Evolutionary conservation across 768 basidiomycete genomes (phyloP).

Genomic region (Naganishia onofrii): DNA sequence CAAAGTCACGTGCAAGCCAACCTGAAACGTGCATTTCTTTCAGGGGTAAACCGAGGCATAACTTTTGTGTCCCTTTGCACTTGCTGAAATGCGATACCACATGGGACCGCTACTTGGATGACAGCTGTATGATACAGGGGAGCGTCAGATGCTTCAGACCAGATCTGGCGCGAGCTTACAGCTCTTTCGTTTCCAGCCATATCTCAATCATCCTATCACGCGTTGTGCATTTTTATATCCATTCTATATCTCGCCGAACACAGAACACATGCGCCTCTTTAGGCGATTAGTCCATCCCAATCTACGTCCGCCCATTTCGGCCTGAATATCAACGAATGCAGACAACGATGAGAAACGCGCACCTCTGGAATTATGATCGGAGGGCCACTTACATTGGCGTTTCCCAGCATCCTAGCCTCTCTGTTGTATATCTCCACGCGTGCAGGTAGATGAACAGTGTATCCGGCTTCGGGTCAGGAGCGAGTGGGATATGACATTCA

Average conservation of each 20-base stretch:
- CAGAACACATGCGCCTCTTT: neutral
- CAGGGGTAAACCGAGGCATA: neutral
- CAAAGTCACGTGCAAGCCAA: slow-evolving; percentile 1
- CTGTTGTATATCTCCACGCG: slow-evolving; percentile 63
- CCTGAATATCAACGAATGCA: slow-evolving; percentile 52
- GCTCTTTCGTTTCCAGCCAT: neutral
- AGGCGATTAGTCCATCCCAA: slow-evolving; percentile 48
- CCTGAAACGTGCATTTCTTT: slow-evolving; percentile 12
- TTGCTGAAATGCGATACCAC: no score
- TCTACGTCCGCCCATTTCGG: slow-evolving; percentile 73
- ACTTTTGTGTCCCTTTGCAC: no score
- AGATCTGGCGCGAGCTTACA: neutral
- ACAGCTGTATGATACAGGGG: no score
- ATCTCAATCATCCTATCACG: neutral
- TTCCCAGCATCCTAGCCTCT: slow-evolving; percentile 41
- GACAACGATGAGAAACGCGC: neutral
- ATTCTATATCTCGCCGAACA: no score
- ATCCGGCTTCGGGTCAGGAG: slow-evolving; percentile 89
- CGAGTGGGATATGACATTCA: slow-evolving; percentile 86
- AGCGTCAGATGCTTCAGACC: no score
- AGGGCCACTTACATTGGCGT: slow-evolving; percentile 36
- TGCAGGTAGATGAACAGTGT: slow-evolving; percentile 93
- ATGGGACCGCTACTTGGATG: no score
- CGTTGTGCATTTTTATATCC: no score
- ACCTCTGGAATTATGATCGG: slow-evolving; percentile 54